Evolutionary conservation across 441 rosid species (phyloP), one percentile per base, ranked within the genome.

Genomic region (Corymbia citriodora): DNA sequence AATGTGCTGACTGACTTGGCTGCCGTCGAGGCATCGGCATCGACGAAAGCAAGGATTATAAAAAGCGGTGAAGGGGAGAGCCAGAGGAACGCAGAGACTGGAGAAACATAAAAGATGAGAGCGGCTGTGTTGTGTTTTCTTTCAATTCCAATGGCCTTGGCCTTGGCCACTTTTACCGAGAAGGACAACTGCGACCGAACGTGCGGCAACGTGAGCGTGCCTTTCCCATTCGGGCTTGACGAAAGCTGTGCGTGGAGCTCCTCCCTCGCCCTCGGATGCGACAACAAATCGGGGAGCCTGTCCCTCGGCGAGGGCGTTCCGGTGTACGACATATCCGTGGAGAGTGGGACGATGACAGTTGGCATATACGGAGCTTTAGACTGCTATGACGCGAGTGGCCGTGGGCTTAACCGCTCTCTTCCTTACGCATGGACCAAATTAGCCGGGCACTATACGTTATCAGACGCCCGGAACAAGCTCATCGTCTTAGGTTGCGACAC

Each of bases 251-350:
- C 33, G 0, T 31, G 16, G 70, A 63, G 29, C 17, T 23, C 16
- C 2, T 1, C 13, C 31, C 6, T 61, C 70, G 0, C 29, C 33
- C 70, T 63, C 70, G 5, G 1, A 33, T 63, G 33, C 70, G 29
- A 29, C 33, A 33, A 9, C 33, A 0, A 33, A 19, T 9, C 25
- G 25, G 61, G 9, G 4, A 10, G 1, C 59, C 61, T 9, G 3
- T 23, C 10, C 12, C 11, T 57, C 9, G 63, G 1, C 1, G 9
- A 57, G 0, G 3, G 21, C 4, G 9, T 57, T 57, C 63, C 1
- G 61, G 27, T 0, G 27, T 14, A 21, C 5, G 19, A 55, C 61
- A 55, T 55, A 21, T 55, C 27, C 9, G 61, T 55, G 27, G 61
- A 3, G 61, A 55, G 21, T 10, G 27, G 61, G 61, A 55, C 27